phyloP scores from a whole-genome alignment of 2,329 filamentous ascomycete genomes.

The Ustilaginoidea virens region DNA sequence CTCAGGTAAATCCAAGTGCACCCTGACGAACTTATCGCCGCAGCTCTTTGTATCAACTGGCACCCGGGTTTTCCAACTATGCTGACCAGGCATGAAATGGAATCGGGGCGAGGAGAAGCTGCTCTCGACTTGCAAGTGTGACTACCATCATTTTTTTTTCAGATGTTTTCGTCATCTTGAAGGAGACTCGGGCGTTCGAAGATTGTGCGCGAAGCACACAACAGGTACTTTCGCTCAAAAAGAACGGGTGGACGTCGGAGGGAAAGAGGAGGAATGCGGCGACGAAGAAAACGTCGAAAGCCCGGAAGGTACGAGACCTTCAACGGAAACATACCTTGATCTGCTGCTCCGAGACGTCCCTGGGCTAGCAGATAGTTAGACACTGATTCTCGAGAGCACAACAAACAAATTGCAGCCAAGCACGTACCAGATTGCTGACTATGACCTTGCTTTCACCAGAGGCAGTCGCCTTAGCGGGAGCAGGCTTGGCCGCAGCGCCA shows the following conservation, averaged over 20 bases:
- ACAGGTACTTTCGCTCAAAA: constrained; percentile 4
- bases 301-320: constrained; percentile 52
- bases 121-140: constrained; percentile 41
- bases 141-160: constrained; percentile 15
- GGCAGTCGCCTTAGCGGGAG: constrained; percentile 47
- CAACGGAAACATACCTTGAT: constrained; percentile 99
- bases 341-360: constrained; percentile 90
- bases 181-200: constrained; percentile 15
- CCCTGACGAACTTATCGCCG: constrained; percentile 6
- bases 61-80: constrained; percentile 13
- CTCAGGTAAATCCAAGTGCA: too few species aligned
- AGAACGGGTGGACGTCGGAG: constrained; percentile 9
- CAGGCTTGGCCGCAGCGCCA: constrained; percentile 40
- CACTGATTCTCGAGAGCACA: not conserved
- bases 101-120: constrained; percentile 34
- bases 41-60: constrained; percentile 10
- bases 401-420: constrained; percentile 23
- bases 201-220: constrained; percentile 2
- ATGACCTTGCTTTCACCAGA: constrained; percentile 85
- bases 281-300: constrained; percentile 44
- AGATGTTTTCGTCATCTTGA: constrained; percentile 13
- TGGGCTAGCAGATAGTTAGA: constrained; percentile 42
- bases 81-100: constrained; percentile 38
- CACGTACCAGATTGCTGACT: constrained; percentile 90
- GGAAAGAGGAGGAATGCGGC: constrained; percentile 18